phyloP scores from a whole-genome alignment of 768 basidiomycete genomes.

The Podaxis sp. region DNA sequence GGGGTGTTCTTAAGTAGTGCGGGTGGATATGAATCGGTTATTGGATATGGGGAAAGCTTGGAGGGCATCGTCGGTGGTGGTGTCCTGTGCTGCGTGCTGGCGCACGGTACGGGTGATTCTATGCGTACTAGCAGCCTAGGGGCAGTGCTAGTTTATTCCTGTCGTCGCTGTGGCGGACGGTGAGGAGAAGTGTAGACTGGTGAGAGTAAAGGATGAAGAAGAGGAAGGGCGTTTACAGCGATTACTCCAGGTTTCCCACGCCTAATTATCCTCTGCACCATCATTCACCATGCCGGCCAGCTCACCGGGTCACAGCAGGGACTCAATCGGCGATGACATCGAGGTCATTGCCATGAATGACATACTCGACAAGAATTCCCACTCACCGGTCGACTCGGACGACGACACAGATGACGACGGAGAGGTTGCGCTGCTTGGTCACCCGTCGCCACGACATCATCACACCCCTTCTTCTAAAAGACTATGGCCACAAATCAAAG shows the following conservation, averaged over 20 bases:
- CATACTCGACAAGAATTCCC: slow-evolving; percentile 19
- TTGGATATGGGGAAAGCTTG: slow-evolving; percentile 50
- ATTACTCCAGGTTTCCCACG: slow-evolving; percentile 18
- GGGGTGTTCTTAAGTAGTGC: slow-evolving; percentile 61
- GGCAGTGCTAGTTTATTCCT: slow-evolving; percentile 13
- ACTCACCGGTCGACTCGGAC: slow-evolving; percentile 35
- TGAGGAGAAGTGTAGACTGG: slow-evolving; percentile 12
- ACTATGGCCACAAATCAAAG: slow-evolving; percentile 55
- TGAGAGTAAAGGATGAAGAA: slow-evolving; percentile 14
- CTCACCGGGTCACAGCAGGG: slow-evolving; percentile 27
- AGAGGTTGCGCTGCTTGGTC: slow-evolving; percentile 42
- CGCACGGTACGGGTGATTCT: neutral
- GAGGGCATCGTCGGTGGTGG: slow-evolving; percentile 52
- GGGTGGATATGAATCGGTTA: slow-evolving; percentile 53
- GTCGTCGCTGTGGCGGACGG: slow-evolving; percentile 17
- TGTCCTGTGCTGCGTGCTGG: neutral
- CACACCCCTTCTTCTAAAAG: slow-evolving; percentile 18
- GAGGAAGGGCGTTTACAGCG: slow-evolving; percentile 12
- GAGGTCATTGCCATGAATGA: slow-evolving; percentile 35
- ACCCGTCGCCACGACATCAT: slow-evolving; percentile 18
- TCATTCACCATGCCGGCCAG: slow-evolving; percentile 28
- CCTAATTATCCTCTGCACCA: slow-evolving; percentile 10
- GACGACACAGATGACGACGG: slow-evolving; percentile 38
- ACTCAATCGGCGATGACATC: slow-evolving; percentile 31
- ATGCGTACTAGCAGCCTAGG: neutral